These are phyloP conservation scores for Parastagonospora avenae DNA, from an alignment of 2,329 filamentous ascomycete genomes.

Conservation along the genomic window DNA sequence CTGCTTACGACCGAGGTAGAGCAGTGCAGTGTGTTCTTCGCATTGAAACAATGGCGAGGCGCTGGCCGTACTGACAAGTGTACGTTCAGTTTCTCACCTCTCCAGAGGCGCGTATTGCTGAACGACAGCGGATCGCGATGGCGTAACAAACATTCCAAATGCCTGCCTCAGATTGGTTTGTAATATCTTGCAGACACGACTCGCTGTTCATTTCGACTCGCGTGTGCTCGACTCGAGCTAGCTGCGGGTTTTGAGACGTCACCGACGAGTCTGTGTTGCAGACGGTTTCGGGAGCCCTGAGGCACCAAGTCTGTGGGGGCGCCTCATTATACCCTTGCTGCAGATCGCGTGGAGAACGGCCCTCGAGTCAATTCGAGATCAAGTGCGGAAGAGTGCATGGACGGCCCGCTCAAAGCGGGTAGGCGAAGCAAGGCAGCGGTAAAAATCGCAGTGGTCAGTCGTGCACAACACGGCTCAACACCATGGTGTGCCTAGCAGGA, in stretches of 20 bases:
- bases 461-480: not conserved
- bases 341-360: conserved; percentile 8
- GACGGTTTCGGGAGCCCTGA: conserved; percentile 31
- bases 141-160: not conserved
- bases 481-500: conserved; percentile 1
- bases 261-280: conserved; percentile 25
- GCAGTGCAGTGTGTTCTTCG: too few species aligned
- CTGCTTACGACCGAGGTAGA: too few species aligned
- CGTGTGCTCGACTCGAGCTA: not conserved
- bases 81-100: too few species aligned
- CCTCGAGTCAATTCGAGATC: not conserved
- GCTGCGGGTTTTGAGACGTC: conserved; percentile 21
- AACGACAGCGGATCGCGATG: too few species aligned
- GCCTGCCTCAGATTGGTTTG: too few species aligned
- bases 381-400: too few species aligned
- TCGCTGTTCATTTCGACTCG: not conserved
- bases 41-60: too few species aligned
- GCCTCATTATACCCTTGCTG: conserved; percentile 12
- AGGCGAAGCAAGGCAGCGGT: not conserved
- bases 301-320: conserved; percentile 15
- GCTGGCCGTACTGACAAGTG: too few species aligned
- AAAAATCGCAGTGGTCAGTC: not conserved
- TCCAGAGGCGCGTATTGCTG: too few species aligned
- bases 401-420: too few species aligned
- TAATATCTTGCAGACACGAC: not conserved